These are phyloP conservation scores for Boletellus ananas DNA, from an alignment of 768 basidiomycete genomes.

Conservation along the genomic window DNA sequence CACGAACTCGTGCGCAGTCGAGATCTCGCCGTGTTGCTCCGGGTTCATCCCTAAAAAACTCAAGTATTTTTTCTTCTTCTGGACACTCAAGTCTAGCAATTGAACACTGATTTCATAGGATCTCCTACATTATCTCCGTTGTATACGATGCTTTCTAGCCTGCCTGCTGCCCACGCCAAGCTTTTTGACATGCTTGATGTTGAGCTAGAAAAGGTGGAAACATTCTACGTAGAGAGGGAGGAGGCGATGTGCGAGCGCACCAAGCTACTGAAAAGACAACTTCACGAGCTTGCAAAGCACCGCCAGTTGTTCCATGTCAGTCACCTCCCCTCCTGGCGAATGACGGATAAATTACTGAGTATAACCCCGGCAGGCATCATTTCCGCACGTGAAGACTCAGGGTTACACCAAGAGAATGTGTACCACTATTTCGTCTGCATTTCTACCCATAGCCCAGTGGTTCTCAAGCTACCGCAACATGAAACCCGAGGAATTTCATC, in stretches of 20 bases:
- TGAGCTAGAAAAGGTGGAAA: constrained; percentile 81
- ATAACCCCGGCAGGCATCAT: constrained; percentile 12
- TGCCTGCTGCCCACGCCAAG: constrained; percentile 56
- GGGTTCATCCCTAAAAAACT: not conserved
- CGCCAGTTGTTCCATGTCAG: constrained; percentile 53
- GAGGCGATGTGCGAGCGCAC: constrained; percentile 52
- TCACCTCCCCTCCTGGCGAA: constrained; percentile 12
- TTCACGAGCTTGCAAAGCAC: constrained; percentile 72
- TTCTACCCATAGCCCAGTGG: constrained; percentile 6
- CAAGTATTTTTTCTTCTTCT: constrained; percentile 10
- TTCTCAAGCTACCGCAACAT: not conserved
- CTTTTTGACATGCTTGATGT: constrained; percentile 78
- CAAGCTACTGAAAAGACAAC: constrained; percentile 56
- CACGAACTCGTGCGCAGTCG: not conserved
- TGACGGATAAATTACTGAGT: not conserved
- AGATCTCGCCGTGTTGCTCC: constrained; percentile 2
- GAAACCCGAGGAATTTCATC: not conserved
- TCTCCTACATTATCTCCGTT: constrained; percentile 33
- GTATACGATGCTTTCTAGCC: constrained; percentile 46
- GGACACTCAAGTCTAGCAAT: not conserved
- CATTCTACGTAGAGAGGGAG: constrained; percentile 75
- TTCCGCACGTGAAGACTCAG: constrained; percentile 1
- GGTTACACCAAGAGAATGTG: constrained; percentile 13
- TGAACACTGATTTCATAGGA: constrained; percentile 7
- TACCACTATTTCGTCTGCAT: not conserved